phyloP scores from a whole-genome alignment of 1,139 yeast species.

The Kodamaea suecica region DNA sequence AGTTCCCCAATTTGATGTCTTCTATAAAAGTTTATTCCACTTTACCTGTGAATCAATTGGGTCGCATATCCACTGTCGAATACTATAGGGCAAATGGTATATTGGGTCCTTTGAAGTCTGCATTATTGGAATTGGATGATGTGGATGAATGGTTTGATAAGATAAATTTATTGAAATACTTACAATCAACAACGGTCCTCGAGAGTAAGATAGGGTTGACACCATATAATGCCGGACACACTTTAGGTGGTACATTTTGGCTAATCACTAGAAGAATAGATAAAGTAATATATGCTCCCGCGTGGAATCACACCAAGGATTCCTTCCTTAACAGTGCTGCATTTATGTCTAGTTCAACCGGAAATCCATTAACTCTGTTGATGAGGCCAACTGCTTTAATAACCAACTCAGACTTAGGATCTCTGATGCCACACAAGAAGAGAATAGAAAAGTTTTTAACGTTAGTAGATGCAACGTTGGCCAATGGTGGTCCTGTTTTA shows the following conservation, averaged over 20 bases:
- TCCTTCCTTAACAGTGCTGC: conserved; percentile 81
- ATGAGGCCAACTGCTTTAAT: conserved; percentile 82
- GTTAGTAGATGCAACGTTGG: conserved; percentile 62
- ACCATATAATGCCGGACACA: conserved; percentile 89
- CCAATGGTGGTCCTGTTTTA: conserved; percentile 71
- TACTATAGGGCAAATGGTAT: conserved; percentile 69
- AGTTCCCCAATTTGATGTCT: conserved; percentile 58
- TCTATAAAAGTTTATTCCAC: conserved; percentile 82
- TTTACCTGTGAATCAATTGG: conserved; percentile 81
- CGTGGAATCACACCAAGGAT: conserved; percentile 94
- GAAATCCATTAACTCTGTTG: conserved; percentile 59
- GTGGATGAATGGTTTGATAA: conserved; percentile 78
- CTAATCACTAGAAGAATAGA: conserved; percentile 70
- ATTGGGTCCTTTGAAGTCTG: conserved; percentile 66
- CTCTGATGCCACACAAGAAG: conserved; percentile 60
- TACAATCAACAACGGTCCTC: conserved; percentile 66
- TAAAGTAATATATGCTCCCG: conserved; percentile 80
- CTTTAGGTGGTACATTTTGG: conserved; percentile 94
- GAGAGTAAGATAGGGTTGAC: conserved; percentile 65
- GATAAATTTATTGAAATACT: conserved; percentile 66
- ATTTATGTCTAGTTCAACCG: conserved; percentile 45
- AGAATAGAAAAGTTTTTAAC: conserved; percentile 65
- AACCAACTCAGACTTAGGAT: conserved; percentile 72
- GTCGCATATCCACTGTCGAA: conserved; percentile 82
- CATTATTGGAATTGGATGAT: conserved; percentile 65